Conservation (phyloP, 1,284 basidiomycete genomes). For the Trichosporon ovoides region DNA sequence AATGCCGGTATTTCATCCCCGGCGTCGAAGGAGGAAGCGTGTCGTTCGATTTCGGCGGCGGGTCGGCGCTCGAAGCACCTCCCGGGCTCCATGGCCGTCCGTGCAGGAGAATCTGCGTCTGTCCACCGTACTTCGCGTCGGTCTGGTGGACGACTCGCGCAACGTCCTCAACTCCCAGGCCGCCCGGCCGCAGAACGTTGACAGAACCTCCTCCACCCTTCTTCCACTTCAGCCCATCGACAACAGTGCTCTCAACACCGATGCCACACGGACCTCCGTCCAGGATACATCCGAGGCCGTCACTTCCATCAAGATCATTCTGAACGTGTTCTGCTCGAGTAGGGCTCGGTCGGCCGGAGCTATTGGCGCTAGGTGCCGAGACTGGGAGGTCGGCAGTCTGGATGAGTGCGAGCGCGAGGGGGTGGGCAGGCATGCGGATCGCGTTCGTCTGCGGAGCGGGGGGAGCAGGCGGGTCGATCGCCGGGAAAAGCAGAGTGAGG, state of each 20-base stretch:
- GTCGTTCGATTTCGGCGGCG: neutral
- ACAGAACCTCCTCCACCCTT: slow-evolving; percentile 60
- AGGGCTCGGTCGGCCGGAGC: slow-evolving; percentile 88
- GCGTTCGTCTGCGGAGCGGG: slow-evolving; percentile 64
- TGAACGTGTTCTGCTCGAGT: slow-evolving; percentile 85
- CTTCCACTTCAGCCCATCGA: slow-evolving; percentile 66
- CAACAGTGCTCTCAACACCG: slow-evolving; percentile 92
- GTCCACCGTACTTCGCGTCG: slow-evolving; percentile 32
- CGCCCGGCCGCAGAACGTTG: slow-evolving; percentile 84
- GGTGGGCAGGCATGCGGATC: slow-evolving; percentile 89
- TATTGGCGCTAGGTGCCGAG: slow-evolving; percentile 93
- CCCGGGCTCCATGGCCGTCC: slow-evolving; percentile 28
- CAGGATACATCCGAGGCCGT: slow-evolving; percentile 70
- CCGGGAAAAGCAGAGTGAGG: slow-evolving; percentile 85
- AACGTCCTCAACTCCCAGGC: slow-evolving; percentile 84
- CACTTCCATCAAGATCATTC: slow-evolving; percentile 60
- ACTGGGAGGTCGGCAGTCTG: slow-evolving; percentile 68
- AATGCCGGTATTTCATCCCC: slow-evolving; percentile 99
- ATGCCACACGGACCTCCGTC: slow-evolving; percentile 90
- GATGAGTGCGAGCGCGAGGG: slow-evolving; percentile 85
- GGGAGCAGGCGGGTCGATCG: slow-evolving; percentile 49
- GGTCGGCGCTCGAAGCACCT: neutral
- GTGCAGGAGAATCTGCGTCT: slow-evolving; percentile 32
- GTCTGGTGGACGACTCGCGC: slow-evolving; percentile 56
- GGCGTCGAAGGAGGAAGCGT: slow-evolving; percentile 75